Base-by-base conservation (phyloP, 331 rosid species). In the Quercus lobata region DNA sequence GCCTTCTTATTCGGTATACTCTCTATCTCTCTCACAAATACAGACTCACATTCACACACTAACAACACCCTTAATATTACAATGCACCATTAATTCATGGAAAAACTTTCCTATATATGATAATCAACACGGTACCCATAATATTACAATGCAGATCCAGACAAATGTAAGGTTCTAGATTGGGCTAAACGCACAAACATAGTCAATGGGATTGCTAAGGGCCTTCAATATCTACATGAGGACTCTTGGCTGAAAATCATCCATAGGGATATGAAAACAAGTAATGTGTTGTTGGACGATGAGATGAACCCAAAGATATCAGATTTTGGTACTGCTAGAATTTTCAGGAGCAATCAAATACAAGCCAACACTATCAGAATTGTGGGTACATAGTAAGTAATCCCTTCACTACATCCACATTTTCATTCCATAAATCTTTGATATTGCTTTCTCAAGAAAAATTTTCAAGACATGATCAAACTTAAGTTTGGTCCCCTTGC, bases 371-470 rank as follows among this genome's bases (percentile, higher is more conserved):
- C 83, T 1, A 18, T 19, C 5, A 54, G 72, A 61, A 73, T 83
- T 0, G 74, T 74, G 4, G 89, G 87, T 9, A 83, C 90, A 14
- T 70, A 71, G 87, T 86, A 77, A 86, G 86, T 75, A 30, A 19
- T 55, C 54, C 24, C 61, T 66, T 35, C 5, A 55, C 49, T 27
- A n/a, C 56, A 27, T 7, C 46, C 11, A 37, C 1, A 37, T 22
- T 57, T 57, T 14, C 1, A 10, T 61, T 25, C 19, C 7, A 61
- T 12, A 12, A 25, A 11, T 25, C 6, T 10, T 25, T 25, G 69
- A 14, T 61, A 3, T 5, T n/a, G 4, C 24, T 8, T n/a, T 19
- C n/a, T 37, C 44, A 37, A 37, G 11, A 2, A 2, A 37, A 7
- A 37, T 7, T 37, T 7, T 37, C 11, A 37, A 37, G 46, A 37